phyloP scores from a whole-genome alignment of 306 rosid species.

The Cicer pinnatifidum region DNA sequence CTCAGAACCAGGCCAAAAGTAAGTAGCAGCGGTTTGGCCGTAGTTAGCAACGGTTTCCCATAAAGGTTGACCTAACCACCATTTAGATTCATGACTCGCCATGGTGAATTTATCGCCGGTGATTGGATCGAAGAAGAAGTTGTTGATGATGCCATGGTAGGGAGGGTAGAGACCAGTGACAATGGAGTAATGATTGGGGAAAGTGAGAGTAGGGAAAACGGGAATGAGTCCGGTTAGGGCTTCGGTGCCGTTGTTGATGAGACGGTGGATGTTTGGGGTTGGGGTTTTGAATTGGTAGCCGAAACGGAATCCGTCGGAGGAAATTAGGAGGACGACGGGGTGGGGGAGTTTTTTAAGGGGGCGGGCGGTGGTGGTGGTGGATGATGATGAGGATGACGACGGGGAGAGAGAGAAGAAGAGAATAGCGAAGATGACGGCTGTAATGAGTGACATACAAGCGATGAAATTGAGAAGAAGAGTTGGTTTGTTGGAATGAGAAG shows the following conservation, averaged over 20 bases:
- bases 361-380: conserved; percentile 49
- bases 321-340: conserved; percentile 69
- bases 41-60: conserved; percentile 76
- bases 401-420: conserved; percentile 50
- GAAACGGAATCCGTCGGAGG: conserved; percentile 92
- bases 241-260: conserved; percentile 74
- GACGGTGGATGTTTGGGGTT: conserved; percentile 67
- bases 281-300: conserved; percentile 88
- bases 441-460: conserved; percentile 58
- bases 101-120: conserved; percentile 64
- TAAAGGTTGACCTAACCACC: conserved; percentile 93
- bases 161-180: conserved; percentile 95
- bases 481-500: conserved; percentile 36
- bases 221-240: conserved; percentile 78
- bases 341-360: conserved; percentile 58
- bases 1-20: conserved; percentile 97
- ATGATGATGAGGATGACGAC: background rate
- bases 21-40: conserved; percentile 71
- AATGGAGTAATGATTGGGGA: conserved; percentile 93
- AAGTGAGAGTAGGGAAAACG: conserved; percentile 81
- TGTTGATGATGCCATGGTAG: conserved; percentile 84
- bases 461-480: conserved; percentile 52
- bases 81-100: conserved; percentile 72
- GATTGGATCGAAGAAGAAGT: conserved; percentile 65
- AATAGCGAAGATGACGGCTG: conserved; percentile 58